phyloP scores from a whole-genome alignment of 306 rosid species.

The Adenanthera pavonina region DNA sequence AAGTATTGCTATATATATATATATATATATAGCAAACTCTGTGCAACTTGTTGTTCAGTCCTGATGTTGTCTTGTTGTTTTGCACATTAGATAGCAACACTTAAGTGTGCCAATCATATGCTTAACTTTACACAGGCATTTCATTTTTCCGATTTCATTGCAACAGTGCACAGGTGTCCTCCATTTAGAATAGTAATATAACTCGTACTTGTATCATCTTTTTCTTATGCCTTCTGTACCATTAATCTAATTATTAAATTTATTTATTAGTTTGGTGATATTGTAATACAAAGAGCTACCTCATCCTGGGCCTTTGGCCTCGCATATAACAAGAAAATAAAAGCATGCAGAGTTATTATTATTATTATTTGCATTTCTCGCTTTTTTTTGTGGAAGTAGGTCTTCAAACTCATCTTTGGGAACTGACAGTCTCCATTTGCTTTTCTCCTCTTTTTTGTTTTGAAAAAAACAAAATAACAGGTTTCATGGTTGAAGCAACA shows the following conservation, averaged over 20 bases:
- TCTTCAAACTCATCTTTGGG: conserved; percentile 22
- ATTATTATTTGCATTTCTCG: background rate
- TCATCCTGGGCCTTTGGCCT: background rate
- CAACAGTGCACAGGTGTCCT: conserved; percentile 30
- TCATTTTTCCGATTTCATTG: background rate
- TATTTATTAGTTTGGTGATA: conserved; percentile 20
- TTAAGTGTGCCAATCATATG: background rate
- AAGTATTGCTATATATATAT: background rate
- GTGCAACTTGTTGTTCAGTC: background rate
- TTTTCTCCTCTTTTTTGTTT: background rate
- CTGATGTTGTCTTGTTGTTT: conserved; percentile 11
- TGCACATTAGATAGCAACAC: background rate
- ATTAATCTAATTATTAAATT: background rate
- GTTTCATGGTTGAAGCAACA: conserved; percentile 97
- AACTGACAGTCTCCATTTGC: conserved; percentile 23
- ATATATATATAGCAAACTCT: background rate
- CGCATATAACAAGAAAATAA: background rate
- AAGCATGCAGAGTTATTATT: conserved; percentile 13
- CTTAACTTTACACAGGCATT: background rate
- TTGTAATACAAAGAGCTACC: background rate
- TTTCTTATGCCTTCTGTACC: conserved; percentile 19
- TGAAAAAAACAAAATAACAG: conserved; percentile 43
- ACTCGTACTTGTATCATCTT: conserved; percentile 21
- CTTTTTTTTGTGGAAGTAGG: background rate
- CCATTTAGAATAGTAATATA: conserved; percentile 25